A percentile compares a stretch with the other conserved stretches of the same genome.
Evolutionary conservation across 2,329 filamentous ascomycete species (phyloP).

Genomic region (Cladosporium phlei): DNA sequence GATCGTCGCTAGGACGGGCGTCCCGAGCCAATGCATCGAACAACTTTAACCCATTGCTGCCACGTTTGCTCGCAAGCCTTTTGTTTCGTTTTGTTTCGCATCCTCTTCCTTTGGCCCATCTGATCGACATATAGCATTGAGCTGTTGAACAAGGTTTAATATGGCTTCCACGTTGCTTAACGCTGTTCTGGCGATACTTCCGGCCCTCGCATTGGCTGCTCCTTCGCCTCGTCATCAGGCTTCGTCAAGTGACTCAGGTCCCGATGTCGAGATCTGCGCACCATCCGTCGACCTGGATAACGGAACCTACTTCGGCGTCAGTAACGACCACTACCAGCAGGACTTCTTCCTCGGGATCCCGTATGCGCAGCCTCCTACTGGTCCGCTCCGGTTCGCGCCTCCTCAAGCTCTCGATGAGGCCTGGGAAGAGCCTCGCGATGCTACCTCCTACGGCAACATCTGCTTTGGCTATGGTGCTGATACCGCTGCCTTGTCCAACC

Average conservation of each 20-base stretch:
- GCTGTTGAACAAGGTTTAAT: background rate
- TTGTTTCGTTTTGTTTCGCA: slow-evolving; percentile 2
- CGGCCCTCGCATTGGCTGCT: slow-evolving; percentile 5
- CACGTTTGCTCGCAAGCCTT: background rate
- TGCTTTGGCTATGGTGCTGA: slow-evolving; percentile 29
- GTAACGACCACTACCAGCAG: slow-evolving; percentile 31
- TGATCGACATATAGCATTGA: slow-evolving; percentile 9
- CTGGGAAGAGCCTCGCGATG: slow-evolving; percentile 17
- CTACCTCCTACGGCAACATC: slow-evolving; percentile 28
- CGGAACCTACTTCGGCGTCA: slow-evolving; percentile 9
- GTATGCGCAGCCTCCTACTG: slow-evolving; percentile 33
- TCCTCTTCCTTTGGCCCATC: background rate
- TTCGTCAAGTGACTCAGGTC: background rate
- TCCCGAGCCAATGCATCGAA: slow-evolving; percentile 3
- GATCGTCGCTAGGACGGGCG: background rate
- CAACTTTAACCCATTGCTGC: slow-evolving; percentile 8
- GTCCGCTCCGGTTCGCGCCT: slow-evolving; percentile 30
- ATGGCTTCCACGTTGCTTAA: slow-evolving; percentile 1
- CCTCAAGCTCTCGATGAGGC: slow-evolving; percentile 10
- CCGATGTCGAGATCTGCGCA: background rate
- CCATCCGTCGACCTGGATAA: slow-evolving; percentile 7
- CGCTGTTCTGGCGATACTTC: slow-evolving; percentile 1
- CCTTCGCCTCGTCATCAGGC: background rate
- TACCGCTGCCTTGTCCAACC: background rate
- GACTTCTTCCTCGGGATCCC: slow-evolving; percentile 34